Evolutionary conservation across 164 flowering plant genomes (phyloP).

Genomic region (Annona cherimola): DNA sequence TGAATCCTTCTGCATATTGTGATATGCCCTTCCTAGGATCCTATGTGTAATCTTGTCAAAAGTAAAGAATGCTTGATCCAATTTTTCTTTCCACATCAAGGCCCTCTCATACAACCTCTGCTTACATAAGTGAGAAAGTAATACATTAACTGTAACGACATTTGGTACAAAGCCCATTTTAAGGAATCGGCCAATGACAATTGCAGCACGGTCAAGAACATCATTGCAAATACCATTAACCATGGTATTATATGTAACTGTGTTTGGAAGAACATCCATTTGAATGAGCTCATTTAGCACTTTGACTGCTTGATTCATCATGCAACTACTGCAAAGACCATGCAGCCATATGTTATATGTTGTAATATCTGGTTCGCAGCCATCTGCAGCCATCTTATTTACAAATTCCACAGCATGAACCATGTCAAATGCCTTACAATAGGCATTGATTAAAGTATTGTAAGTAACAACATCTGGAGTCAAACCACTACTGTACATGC

Average conservation of each 20-base stretch:
- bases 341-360: conserved; percentile 75
- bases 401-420: conserved; percentile 44
- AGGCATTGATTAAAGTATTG: conserved; percentile 75
- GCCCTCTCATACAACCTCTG: conserved; percentile 72
- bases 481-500: conserved; percentile 52
- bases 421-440: conserved; percentile 60
- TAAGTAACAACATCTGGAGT: conserved; percentile 72
- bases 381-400: conserved; percentile 43
- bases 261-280: conserved; percentile 59
- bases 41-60: conserved; percentile 59
- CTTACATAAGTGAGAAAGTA: conserved; percentile 71
- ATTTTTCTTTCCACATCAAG: conserved; percentile 66
- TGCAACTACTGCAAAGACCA: conserved; percentile 42
- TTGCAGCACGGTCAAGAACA: conserved; percentile 65
- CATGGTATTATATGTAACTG: conserved; percentile 82
- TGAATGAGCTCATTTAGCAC: conserved; percentile 69
- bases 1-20: conserved; percentile 22
- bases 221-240: conserved; percentile 68
- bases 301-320: conserved; percentile 55
- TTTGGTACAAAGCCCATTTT: conserved; percentile 85
- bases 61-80: conserved; percentile 44
- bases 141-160: conserved; percentile 54
- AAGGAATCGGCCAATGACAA: conserved; percentile 67
- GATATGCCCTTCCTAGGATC: conserved; percentile 50
- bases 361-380: conserved; percentile 66